A percentile compares a stretch with the other conserved stretches of the same genome.
Conservation (phyloP, 768 basidiomycete species). For the Galerina sulciceps region DNA sequence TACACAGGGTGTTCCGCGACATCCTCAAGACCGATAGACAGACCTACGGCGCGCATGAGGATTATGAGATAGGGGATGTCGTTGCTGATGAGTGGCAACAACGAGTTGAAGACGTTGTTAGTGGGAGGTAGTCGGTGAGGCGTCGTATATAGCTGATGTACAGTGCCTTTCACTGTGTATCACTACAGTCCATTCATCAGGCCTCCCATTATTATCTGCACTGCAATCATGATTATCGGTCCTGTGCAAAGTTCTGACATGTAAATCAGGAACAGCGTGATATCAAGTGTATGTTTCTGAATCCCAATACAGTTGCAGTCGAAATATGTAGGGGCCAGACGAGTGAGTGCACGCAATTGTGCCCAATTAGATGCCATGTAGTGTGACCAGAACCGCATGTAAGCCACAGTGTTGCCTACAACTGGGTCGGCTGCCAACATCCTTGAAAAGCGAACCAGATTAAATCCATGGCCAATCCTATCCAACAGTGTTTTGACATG, state of each 20-base stretch:
- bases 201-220: too few relatives aligned
- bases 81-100: conserved; percentile 14
- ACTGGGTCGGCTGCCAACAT: too few relatives aligned
- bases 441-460: too few relatives aligned
- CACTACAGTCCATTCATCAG: background rate
- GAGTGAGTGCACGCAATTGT: background rate
- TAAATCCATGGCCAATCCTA: too few relatives aligned
- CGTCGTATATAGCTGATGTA: background rate
- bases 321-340: background rate
- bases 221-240: background rate
- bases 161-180: background rate
- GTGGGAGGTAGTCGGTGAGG: background rate
- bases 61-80: conserved; percentile 10
- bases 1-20: conserved; percentile 6
- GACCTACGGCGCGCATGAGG: conserved; percentile 5
- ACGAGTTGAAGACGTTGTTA: conserved; percentile 11
- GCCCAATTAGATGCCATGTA: background rate
- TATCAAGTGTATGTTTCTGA: background rate
- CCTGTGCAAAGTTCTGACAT: background rate
- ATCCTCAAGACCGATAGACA: conserved; percentile 6
- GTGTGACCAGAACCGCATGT: background rate
- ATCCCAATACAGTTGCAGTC: background rate
- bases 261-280: background rate
- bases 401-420: too few relatives aligned
- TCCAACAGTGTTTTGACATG: too few relatives aligned